Base-by-base conservation (phyloP, 1,284 basidiomycete genomes). In the Cutaneotrichosporon dermatis region DNA sequence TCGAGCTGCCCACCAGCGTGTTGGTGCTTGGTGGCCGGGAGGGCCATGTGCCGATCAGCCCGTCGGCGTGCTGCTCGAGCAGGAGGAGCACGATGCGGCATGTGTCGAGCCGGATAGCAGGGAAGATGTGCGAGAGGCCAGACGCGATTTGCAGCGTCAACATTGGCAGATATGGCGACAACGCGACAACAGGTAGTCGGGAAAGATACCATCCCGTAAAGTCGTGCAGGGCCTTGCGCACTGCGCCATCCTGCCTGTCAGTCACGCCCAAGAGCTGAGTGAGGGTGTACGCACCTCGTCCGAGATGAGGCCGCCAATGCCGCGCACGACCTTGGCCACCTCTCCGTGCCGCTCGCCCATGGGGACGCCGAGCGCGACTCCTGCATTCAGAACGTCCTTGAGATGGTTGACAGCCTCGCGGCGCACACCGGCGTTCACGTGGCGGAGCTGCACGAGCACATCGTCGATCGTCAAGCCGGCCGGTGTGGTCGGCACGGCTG, bases 121-220 rank as follows among this genome's bases (percentile, higher is more conserved):
- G 92, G 74, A 93, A 95, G 59, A 99, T 96, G 70, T 96, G 89
- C 0, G 91, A 93, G 73, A 96, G 88, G 0, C 92, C 92, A 4
- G 94, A 95, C 2, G 90, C 87, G 0, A 87, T 86, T 75, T 92
- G 96, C 11, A 97, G 83, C 13, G 95, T 80, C 2, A 96, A 80
- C 0, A 86, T 71, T 0, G 87, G 82, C 4, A 86, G 82, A 73
- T 92, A 91, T 6, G 88, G 91, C 4, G 80, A 69, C 2, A 92
- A 76, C 56, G 84, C 83, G 54, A 58, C 33, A 60, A 53, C 50
- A 48, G 87, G 81, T 34, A 92, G 78, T 54, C 82, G 80, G 15
- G 85, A 83, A 12, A 96, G 79, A 43, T 92, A 79, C 89, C 89
- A 92, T 1, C 80, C 75, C 46, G 92, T 59, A 34, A 82, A 77